Conservation (phyloP, 805 yeast genomes). For the Metschnikowia drakensbergensis region DNA sequence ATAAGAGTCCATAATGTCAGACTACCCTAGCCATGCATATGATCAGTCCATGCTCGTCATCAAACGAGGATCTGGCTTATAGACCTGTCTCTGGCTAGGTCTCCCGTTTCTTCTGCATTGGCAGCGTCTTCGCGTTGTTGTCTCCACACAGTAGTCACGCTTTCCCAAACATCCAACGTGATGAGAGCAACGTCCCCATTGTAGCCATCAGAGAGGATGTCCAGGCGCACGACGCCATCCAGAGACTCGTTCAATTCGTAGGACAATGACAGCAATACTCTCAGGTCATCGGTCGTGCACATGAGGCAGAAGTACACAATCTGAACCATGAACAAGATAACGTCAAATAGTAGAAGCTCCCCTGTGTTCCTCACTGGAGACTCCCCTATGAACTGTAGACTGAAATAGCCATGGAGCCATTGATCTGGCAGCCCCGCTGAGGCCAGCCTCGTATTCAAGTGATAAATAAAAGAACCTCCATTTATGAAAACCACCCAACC, state of each 20-base stretch:
- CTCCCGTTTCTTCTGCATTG: background rate
- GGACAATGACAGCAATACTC: slow-evolving; percentile 19
- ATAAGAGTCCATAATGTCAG: no score
- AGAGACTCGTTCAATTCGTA: slow-evolving; percentile 7
- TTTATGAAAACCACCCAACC: slow-evolving; percentile 23
- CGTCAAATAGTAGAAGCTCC: slow-evolving; percentile 28
- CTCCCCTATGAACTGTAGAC: slow-evolving; percentile 41
- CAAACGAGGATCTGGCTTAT: slow-evolving; percentile 1
- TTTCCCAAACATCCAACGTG: slow-evolving; percentile 23
- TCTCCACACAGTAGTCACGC: slow-evolving; percentile 10
- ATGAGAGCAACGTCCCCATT: slow-evolving; percentile 35
- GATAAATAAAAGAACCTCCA: slow-evolving; percentile 22
- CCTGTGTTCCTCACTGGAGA: slow-evolving; percentile 23
- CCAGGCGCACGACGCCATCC: slow-evolving; percentile 15
- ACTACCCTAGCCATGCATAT: no score
- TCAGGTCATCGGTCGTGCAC: slow-evolving; percentile 32
- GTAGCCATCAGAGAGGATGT: slow-evolving; percentile 34
- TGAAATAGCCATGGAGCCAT: slow-evolving; percentile 31
- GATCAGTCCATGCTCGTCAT: background rate
- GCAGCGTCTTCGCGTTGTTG: background rate
- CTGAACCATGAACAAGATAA: slow-evolving; percentile 25
- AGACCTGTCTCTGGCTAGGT: background rate
- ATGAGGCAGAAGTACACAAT: slow-evolving; percentile 30
- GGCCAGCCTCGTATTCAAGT: slow-evolving; percentile 25
- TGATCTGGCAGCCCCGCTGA: slow-evolving; percentile 16